Evolutionary conservation across 495 filamentous ascomycete species (phyloP).

Genomic region (Echria macrotheca): DNA sequence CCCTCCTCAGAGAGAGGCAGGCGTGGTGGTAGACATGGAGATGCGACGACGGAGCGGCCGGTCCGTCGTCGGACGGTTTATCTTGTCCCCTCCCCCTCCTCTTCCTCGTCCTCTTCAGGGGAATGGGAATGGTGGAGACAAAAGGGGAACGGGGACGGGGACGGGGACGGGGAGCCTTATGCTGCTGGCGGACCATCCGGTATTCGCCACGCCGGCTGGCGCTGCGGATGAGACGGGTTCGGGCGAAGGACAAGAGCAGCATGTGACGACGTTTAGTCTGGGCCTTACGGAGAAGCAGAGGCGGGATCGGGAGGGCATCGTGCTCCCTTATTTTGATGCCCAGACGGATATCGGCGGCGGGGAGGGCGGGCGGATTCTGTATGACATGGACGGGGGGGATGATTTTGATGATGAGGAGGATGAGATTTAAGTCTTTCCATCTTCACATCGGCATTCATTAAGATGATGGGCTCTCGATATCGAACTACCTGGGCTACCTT

Average conservation of each 20-base stretch:
- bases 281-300: constrained; percentile 87
- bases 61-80: constrained; percentile 70
- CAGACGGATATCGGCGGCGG: constrained; percentile 71
- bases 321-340: constrained; percentile 92
- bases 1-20: constrained; percentile 30
- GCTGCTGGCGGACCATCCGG: constrained; percentile 72
- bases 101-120: too few relatives aligned
- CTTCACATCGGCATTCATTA: too few relatives aligned
- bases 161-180: constrained; percentile 33
- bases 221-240: constrained; percentile 27
- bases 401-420: constrained; percentile 99
- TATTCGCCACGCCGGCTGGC: constrained; percentile 53
- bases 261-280: constrained; percentile 71
- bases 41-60: constrained; percentile 74
- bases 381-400: constrained; percentile 94
- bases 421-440: constrained; percentile 80
- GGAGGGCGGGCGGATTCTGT: constrained; percentile 85
- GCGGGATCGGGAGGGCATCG: constrained; percentile 76
- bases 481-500: too few relatives aligned
- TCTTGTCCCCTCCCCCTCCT: constrained; percentile 48
- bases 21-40: constrained; percentile 77
- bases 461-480: too few relatives aligned
- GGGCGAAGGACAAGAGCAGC: constrained; percentile 46
- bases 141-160: not conserved
- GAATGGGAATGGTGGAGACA: not conserved